Percentiles rank a stretch among this genome's conserved stretches.
phyloP scores from a whole-genome alignment of 1,284 basidiomycete species.

The Ustilago bromivora region DNA sequence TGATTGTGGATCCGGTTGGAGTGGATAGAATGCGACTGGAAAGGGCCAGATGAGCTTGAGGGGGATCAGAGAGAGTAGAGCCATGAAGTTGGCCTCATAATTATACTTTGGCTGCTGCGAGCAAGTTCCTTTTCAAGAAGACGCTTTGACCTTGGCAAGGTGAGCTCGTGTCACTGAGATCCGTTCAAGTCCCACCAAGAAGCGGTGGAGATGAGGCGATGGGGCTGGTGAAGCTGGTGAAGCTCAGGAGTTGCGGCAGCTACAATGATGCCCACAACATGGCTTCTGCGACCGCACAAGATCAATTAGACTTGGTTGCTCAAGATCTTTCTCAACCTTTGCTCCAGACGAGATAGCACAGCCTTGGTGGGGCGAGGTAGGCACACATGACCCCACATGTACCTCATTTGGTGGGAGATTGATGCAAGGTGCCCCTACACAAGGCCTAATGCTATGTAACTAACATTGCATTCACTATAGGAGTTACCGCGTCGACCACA shows the following conservation, averaged over 20 bases:
- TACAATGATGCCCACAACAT: not conserved
- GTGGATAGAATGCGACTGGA: not conserved
- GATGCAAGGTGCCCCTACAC: not conserved
- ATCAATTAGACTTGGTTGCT: not conserved
- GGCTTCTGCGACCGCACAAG: not conserved
- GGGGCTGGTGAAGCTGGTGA: not conserved
- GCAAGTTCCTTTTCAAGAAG: not conserved
- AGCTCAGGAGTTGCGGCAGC: not conserved
- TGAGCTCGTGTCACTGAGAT: not conserved
- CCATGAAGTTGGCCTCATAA: not conserved
- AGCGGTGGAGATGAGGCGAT: not conserved
- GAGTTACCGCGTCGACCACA: not conserved
- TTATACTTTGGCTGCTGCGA: not conserved
- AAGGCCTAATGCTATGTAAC: too few relatives aligned
- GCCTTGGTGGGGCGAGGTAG: not conserved
- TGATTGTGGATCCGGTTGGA: not conserved
- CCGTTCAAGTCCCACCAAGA: not conserved
- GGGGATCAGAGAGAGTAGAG: not conserved
- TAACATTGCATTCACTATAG: too few relatives aligned
- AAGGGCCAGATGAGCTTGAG: not conserved
- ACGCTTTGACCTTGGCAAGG: conserved; percentile 1
- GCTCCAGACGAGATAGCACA: not conserved
- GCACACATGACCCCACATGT: not conserved
- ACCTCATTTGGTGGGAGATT: not conserved
- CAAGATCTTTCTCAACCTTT: not conserved